Percentiles rank a stretch among this genome's conserved stretches.
phyloP scores from a whole-genome alignment of 129 eudicot genomes.

The Ambrosia trifida region DNA sequence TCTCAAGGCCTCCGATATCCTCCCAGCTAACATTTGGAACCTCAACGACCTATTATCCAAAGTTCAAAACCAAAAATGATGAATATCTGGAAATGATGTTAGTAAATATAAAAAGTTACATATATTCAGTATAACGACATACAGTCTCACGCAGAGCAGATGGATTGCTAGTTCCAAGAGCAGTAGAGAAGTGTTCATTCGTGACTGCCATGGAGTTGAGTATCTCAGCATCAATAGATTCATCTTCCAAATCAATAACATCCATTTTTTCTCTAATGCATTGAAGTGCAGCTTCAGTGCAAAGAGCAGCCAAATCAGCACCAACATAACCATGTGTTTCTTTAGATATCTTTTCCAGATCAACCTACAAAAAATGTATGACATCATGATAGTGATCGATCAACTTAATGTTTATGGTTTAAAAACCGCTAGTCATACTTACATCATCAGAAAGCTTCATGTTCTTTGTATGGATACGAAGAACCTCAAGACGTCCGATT shows the following conservation, averaged over 20 bases:
- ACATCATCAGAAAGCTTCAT: constrained; percentile 77
- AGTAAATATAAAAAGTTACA: neutral
- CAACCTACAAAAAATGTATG: constrained; percentile 1
- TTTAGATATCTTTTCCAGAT: constrained; percentile 49
- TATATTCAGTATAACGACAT: neutral
- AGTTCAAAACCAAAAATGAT: neutral
- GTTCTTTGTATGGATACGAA: constrained; percentile 65
- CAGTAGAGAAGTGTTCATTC: constrained; percentile 12
- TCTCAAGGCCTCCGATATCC: constrained; percentile 27
- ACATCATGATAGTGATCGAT: neutral
- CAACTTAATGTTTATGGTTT: neutral
- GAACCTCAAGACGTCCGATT: constrained; percentile 72
- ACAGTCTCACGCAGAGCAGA: constrained; percentile 20
- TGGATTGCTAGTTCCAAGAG: constrained; percentile 22
- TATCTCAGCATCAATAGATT: constrained; percentile 66
- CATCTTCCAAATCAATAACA: constrained; percentile 68
- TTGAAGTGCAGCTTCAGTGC: constrained; percentile 88
- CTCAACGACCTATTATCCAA: constrained; percentile 38
- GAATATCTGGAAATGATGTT: neutral
- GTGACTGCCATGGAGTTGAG: constrained; percentile 31
- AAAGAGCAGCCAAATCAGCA: constrained; percentile 79
- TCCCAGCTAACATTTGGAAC: constrained; percentile 55
- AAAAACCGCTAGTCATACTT: neutral
- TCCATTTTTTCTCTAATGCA: constrained; percentile 86
- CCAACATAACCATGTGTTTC: constrained; percentile 78